Evolutionary conservation across 2,329 filamentous ascomycete genomes (phyloP), one percentile per base, ranked within the genome.

Genomic region (Knufia fluminis): DNA sequence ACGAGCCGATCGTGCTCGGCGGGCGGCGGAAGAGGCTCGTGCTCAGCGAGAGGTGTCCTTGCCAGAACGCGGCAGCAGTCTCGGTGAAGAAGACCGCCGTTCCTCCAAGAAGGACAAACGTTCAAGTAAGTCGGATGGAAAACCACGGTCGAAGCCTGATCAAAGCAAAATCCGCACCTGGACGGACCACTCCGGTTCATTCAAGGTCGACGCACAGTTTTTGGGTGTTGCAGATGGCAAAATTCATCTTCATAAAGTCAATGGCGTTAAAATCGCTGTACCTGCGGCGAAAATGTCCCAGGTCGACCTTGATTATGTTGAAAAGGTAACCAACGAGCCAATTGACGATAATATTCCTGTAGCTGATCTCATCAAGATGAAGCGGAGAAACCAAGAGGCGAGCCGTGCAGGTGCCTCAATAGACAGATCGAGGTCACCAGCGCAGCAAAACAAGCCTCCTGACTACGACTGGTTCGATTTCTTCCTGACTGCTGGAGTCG

Each of bases 391-490:
- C 38, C 56, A 60, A 38, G 62, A 65, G 8, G 55, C 56, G 52
- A 69, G 73, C 22, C 64, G 62, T 45, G 62, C 66, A 54, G 69
- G 69, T 46, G 64, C 61, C 24, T 61, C 58, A 22, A 56, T 63
- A 33, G 61, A 61, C 48, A 43, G 42, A 41, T 49, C 54, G 50
- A 36, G 20, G 12, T 17, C 44, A 16, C 50, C 58, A 52, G 44
- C 55, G 58, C 44, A 22, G 24, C 38, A 45, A 32, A 54, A 52
- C 32, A 46, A 52, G 35, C 36, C 56, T n/a, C 75, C 85, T 1
- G 83, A 92, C 42, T 94, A 97, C 64, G 92, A 98, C 65, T 98
- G 92, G 92, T 98, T 98, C 62, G 89, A 96, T 64, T 97, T 98
- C 71, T 98, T 98, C 74, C 72, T 98, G 35, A 82, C 83, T 55